Evolutionary conservation across 2,329 filamentous ascomycete genomes (phyloP).

Genomic region (Thermoascus crustaceus): DNA sequence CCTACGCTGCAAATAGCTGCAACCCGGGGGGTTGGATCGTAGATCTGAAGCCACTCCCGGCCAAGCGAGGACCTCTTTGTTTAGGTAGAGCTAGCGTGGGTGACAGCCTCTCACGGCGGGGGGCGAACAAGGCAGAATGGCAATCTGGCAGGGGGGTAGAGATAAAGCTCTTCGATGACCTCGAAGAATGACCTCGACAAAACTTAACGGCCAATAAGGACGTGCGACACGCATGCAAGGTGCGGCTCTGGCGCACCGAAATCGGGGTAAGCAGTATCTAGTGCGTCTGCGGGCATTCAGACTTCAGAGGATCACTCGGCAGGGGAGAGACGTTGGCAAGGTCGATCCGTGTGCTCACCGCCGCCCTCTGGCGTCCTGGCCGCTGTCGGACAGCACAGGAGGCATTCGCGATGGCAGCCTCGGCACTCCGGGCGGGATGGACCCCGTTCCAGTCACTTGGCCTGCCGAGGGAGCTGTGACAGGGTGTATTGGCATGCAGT

Average conservation of each 20-base stretch:
- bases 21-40: slow-evolving; percentile 2
- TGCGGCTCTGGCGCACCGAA: slow-evolving; percentile 18
- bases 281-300: neutral
- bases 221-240: slow-evolving; percentile 8
- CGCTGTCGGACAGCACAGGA: too few species aligned
- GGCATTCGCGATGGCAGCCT: too few species aligned
- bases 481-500: neutral
- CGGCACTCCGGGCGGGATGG: too few species aligned
- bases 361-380: too few species aligned
- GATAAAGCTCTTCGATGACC: slow-evolving; percentile 20
- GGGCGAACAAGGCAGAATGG: slow-evolving; percentile 6
- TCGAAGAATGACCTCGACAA: slow-evolving; percentile 18
- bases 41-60: neutral
- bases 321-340: neutral
- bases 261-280: slow-evolving; percentile 14
- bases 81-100: slow-evolving; percentile 3
- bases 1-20: neutral
- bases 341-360: neutral
- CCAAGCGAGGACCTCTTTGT: neutral
- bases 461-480: neutral
- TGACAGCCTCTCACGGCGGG: neutral
- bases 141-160: slow-evolving; percentile 11
- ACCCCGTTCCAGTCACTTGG: too few species aligned
- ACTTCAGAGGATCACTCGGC: neutral
- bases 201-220: slow-evolving; percentile 14